Evolutionary conservation across 1,284 basidiomycete species (phyloP), one percentile per base, ranked within the genome.

Genomic region (Laetiporus sulphureus): DNA sequence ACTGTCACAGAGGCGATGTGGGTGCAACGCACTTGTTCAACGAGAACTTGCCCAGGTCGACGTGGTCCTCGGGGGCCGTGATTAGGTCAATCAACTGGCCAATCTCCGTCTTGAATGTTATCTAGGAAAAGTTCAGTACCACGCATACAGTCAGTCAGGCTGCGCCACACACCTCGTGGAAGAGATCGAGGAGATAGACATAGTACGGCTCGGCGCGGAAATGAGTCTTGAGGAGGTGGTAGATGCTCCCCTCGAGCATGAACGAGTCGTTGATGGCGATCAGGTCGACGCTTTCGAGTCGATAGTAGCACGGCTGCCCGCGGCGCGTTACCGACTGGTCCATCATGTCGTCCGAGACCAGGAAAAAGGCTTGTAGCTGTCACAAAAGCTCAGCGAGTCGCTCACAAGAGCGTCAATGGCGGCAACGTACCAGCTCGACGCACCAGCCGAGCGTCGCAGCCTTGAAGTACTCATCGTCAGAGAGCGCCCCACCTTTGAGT

Each of bases 271-370:
- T 99, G 70, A 99, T 87, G 13, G 96, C 92, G 50, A 97, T 85
- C 65, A 85, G 82, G 40, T 82, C 83, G 43, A 99, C 82, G 20
- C 70, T 66, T 13, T 82, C 78, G 27, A 83, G 65, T 47, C 79
- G 76, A 71, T 95, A 99, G 90, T 91, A 99, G 68, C 95, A 99
- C 0, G 94, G 90, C 62, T 98, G 94, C n/a, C 90, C 87, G n/a
- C 95, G 83, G 31, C 96, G 87, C 5, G 94, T 99, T 56, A 96
- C 82, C 38, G 85, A 91, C 19, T 77, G 65, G 63, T 99, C 96
- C 94, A 98, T 99, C 64, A 99, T 94, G 64, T 99, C 95, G 66
- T 99, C 95, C 18, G 92, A 82, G 42, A 99, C 94, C 42, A 99
- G 79, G 79, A 98, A 98, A 69, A 89, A 98, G 0, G 93, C 92